Base-by-base conservation (phyloP, 2,329 filamentous ascomycete genomes). In the Penicillium sp. region DNA sequence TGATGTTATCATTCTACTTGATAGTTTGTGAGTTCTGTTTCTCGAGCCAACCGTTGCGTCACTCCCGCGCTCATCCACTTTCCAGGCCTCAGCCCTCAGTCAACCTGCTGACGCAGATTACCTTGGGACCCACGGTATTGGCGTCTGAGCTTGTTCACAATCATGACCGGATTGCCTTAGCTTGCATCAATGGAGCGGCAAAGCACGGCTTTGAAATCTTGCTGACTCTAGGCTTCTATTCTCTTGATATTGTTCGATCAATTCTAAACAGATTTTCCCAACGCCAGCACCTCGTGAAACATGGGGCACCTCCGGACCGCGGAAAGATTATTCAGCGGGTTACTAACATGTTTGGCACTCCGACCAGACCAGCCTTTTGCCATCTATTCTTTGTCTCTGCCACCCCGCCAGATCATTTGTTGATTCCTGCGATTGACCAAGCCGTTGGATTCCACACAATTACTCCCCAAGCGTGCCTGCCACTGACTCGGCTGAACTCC, bases 1-100 rank as follows among this genome's bases (percentile, higher is more conserved):
- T 35, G 74, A 77, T 53, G 65, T 75, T n/a, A 66, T 74, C 42
- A 70, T 78, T 40, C 56, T 78, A 10, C 65, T 78, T 37, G 74
- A 78, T 57, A 72, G 68, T 40, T 60, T 71, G 76, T 78, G 61
- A 63, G 75, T 72, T 19, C 16, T 8, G 6, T 38, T 6, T 13
- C 11, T 48, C 13, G 16, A 19, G 11, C 48, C 33, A 35, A 42
- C 16, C 2, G 10, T 13, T 28, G 25, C 6, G 7, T 25, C 43
- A 43, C n/a, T 19, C 35, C 8, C 14, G 14, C 26, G 19, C 60
- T 62, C 52, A 62, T 28, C 4, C 22, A 10, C 33, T 57, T 16
- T 53, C 49, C 8, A 66, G 62, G 52, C 52, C 57, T 58, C 61
- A 64, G 43, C 51, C 65, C 26, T 59, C 68, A 3, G 58, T 65